These are phyloP conservation scores for Echeveria elegans DNA, from an alignment of 164 flowering plant genomes.

Conservation along the genomic window DNA sequence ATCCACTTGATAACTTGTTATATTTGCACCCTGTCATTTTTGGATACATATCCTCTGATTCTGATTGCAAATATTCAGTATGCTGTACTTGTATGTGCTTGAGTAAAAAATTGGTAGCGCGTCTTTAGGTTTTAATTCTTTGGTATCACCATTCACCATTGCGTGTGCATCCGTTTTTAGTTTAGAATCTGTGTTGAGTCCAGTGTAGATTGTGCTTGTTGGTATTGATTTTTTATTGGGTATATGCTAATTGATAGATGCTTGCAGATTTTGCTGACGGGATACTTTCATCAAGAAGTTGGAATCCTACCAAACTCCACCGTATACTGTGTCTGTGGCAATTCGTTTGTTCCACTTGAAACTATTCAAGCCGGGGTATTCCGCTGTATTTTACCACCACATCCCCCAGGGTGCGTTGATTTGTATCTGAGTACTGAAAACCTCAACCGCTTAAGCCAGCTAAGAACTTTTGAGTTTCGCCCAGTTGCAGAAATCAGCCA, in stretches of 20 bases:
- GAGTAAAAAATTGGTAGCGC: no score
- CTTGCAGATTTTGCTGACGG: slow-evolving; percentile 3
- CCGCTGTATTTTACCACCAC: slow-evolving; percentile 1
- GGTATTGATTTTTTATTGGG: background rate
- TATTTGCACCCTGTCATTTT: no score
- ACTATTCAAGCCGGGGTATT: background rate
- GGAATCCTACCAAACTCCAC: background rate
- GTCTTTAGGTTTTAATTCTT: no score
- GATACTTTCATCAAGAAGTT: slow-evolving; percentile 1
- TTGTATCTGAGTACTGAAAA: background rate
- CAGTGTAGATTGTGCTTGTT: no score
- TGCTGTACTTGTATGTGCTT: no score
- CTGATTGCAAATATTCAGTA: no score
- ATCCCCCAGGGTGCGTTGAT: background rate
- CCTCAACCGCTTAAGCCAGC: background rate
- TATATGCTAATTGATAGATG: background rate
- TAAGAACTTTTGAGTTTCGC: background rate
- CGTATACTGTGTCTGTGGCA: slow-evolving; percentile 1
- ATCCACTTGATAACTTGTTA: no score
- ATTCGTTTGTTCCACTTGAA: background rate
- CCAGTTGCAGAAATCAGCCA: background rate
- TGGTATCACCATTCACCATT: no score
- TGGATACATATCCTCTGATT: no score
- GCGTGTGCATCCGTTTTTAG: no score
- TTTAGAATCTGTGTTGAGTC: no score